A percentile compares a stretch with the other conserved stretches of the same genome.
These are phyloP conservation scores for Trypanosoma conorhini DNA, from an alignment of 208 protist genomes.

Conservation along the genomic window DNA sequence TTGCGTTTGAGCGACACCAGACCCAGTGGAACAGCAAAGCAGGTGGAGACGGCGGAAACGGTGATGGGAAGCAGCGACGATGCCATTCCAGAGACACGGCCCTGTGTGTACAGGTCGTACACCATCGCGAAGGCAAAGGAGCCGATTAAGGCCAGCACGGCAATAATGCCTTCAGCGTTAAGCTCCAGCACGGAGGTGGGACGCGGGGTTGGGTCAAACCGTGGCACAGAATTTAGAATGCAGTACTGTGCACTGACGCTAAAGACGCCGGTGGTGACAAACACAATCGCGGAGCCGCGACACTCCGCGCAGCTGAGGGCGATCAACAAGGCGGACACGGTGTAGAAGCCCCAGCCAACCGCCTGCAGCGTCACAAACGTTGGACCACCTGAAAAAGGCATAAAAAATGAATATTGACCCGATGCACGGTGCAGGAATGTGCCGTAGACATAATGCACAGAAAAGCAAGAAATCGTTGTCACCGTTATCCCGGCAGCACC, in stretches of 20 bases:
- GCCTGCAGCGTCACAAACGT: slow-evolving; percentile 57
- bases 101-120: slow-evolving; percentile 37
- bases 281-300: slow-evolving; percentile 35
- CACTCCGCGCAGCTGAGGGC: slow-evolving; percentile 45
- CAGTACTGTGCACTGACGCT: slow-evolving; percentile 52
- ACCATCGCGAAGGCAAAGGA: slow-evolving; percentile 58
- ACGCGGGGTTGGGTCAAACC: slow-evolving; percentile 44
- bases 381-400: slow-evolving; percentile 69
- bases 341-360: slow-evolving; percentile 59
- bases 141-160: slow-evolving; percentile 49
- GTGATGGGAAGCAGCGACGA: slow-evolving; percentile 52
- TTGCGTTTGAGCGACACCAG: slow-evolving; percentile 73
- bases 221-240: slow-evolving; percentile 46
- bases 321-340: slow-evolving; percentile 40
- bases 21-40: slow-evolving; percentile 61
- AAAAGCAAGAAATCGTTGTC: slow-evolving; percentile 57
- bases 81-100: slow-evolving; percentile 17
- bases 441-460: slow-evolving; percentile 65
- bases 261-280: slow-evolving; percentile 37
- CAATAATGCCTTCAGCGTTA: slow-evolving; percentile 73
- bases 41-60: slow-evolving; percentile 51
- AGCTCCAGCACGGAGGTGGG: slow-evolving; percentile 37
- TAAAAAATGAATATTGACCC: slow-evolving; percentile 57
- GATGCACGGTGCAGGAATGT: slow-evolving; percentile 47
- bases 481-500: slow-evolving; percentile 43